Evolutionary conservation across 106 monocot genomes (phyloP), one percentile per base, ranked within the genome.

Genomic region (Apostasia ramifera): DNA sequence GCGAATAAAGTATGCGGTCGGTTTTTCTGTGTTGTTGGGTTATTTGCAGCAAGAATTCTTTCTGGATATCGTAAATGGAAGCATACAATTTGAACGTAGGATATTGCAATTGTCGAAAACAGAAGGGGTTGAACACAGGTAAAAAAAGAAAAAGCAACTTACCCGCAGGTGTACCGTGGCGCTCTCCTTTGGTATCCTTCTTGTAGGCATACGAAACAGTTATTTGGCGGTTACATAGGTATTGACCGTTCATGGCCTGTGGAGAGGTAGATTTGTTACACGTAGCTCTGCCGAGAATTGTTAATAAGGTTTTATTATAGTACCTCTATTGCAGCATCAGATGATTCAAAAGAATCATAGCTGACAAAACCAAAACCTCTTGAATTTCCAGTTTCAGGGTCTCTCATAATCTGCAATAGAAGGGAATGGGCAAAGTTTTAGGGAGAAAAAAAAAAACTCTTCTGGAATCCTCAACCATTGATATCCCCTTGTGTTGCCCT

Each of bases 141-240:
- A 26, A 44, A 41, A 26, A 44, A 41, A 13, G 40, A 59, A 62
- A 44, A 62, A 62, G 11, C 44, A 1, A 60, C 7, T 26, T 79
- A 95, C 95, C 95, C 74, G 95, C 95, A 40, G 95, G 95, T 44
- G 95, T 95, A 6, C 95, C 95, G 74, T 95, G 95, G 6, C 95
- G 91, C 64, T 95, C 95, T 70, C 95, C 95, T 75, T 95, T 95
- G 2, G 95, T 95, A 65, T 95, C 95, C 72, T 95, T 95, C 76
- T 95, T 95, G 79, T 95, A 95, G 6, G 95, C 95, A 61, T 95
- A 95, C 41, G 91, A 95, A 37, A 91, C 95, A 39, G 88, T 91
- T 37, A 95, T 95, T 59, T 91, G 91, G 49, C 91, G 78, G 44
- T 95, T 95, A 53, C 95, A 95, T 6, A 95, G 81, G 66, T 95